Percentiles rank a stretch among this genome's conserved stretches.
Conservation (phyloP, 2,329 filamentous ascomycete species). For the Pestalotiopsis sp. region DNA sequence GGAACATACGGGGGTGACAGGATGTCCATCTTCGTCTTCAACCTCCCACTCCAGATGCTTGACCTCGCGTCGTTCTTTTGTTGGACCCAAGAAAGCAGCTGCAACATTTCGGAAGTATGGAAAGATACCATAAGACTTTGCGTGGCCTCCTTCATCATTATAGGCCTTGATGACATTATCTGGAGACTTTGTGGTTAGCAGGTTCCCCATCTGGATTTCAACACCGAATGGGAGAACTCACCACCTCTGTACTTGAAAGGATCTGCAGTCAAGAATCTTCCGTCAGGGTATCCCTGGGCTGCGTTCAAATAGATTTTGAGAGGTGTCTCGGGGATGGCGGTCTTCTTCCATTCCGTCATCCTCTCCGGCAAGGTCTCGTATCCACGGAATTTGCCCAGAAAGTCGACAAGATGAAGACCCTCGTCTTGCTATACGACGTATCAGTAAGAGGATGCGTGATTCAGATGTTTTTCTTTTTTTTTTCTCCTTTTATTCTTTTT, state of each 20-base stretch:
- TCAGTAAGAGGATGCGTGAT: neutral
- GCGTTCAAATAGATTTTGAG: neutral
- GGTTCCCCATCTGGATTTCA: neutral
- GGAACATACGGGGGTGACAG: neutral
- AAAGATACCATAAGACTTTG: neutral
- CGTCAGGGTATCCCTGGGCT: neutral
- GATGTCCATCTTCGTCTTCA: neutral
- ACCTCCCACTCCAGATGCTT: neutral
- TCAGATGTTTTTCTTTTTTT: neutral
- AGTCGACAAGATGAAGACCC: neutral
- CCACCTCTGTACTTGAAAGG: neutral
- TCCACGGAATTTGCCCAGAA: neutral
- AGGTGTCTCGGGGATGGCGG: too few relatives aligned
- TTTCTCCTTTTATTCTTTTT: too few relatives aligned
- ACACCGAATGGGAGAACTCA: neutral
- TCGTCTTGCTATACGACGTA: neutral
- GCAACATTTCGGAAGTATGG: neutral
- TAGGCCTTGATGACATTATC: neutral
- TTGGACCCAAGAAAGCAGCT: neutral
- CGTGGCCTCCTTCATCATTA: neutral
- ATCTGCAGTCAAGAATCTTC: neutral
- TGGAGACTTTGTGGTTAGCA: neutral
- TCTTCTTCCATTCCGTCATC: neutral
- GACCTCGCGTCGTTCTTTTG: neutral
- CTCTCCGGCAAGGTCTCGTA: neutral